Conservation (phyloP, 140 eudicot species). For the Anethum foeniculum region DNA sequence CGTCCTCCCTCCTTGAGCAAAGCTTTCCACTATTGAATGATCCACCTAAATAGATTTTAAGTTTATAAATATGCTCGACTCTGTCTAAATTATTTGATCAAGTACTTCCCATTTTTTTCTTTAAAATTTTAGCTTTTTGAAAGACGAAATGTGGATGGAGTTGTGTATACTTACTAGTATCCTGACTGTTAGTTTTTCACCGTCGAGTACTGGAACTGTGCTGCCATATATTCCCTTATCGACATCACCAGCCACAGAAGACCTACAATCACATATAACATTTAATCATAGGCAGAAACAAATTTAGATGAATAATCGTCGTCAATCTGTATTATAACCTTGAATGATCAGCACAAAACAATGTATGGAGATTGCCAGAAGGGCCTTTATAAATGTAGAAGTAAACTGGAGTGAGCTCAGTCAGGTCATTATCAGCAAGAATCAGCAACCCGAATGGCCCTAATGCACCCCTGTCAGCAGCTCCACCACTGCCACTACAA, state of each 20-base stretch:
- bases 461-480: slow-evolving; percentile 36
- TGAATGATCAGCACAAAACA: slow-evolving; percentile 39
- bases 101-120: not conserved
- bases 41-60: slow-evolving; percentile 33
- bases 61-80: too few relatives aligned
- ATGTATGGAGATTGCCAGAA: slow-evolving; percentile 28
- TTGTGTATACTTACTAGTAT: slow-evolving; percentile 38
- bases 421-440: slow-evolving; percentile 16
- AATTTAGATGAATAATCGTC: not conserved
- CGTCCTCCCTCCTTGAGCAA: slow-evolving; percentile 70
- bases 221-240: slow-evolving; percentile 55
- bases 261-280: slow-evolving; percentile 26
- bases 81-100: not conserved
- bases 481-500: slow-evolving; percentile 32
- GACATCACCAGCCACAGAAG: slow-evolving; percentile 60
- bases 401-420: slow-evolving; percentile 47
- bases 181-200: slow-evolving; percentile 65
- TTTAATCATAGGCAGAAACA: not conserved
- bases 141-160: not conserved
- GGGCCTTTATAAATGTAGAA: slow-evolving; percentile 35
- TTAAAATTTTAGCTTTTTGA: not conserved
- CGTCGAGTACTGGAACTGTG: slow-evolving; percentile 62
- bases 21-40: slow-evolving; percentile 89
- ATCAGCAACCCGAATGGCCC: slow-evolving; percentile 54
- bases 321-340: slow-evolving; percentile 13